Base-by-base conservation (phyloP, 2,329 filamentous ascomycete species). In the Lasiodiplodia gonubiensis region DNA sequence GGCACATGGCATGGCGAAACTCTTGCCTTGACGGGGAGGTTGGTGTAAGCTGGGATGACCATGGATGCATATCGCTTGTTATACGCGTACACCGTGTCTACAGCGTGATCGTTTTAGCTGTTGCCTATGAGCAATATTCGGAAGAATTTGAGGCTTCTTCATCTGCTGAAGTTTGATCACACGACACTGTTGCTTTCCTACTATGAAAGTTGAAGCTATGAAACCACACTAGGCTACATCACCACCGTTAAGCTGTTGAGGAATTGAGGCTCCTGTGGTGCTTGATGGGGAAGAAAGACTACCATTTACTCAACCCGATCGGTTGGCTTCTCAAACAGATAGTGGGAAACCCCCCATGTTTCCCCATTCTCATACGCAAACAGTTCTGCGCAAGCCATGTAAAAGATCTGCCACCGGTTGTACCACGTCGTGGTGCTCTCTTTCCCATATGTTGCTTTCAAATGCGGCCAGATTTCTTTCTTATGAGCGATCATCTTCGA, bases 331-430 rank as follows among this genome's bases (percentile, higher is more conserved):
- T 88, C 85, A 72, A 92, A 91, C 66, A 90, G 77, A 73, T 89
- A 88, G 78, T 91, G 88, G 54, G 84, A 83, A 1, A 91, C 87
- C 4, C 89, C 89, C 89, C 89, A 91, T 5, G 83, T 86, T 72
- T 92, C 88, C 11, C 88, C 89, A 16, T 85, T 86, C 46, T 87
- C 83, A 75, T 86, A 89, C 49, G 85, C 86, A 76, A 91, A 92
- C 69, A 92, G 75, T 78, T 91, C 89, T 53, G 88, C 88, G 77
- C 89, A 91, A 33, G 89, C 89, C 84, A 91, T 83, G 75, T 90
- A 90, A 71, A 91, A 92, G 39, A 91, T 86, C 79, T 91, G 87
- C 89, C 90, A 92, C 67, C 89, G 81, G 72, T 90, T 85, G 74
- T 86, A 91, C 89, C 88, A 92, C 65, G 84, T 88, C 55, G 78